Percentiles rank a stretch among this genome's conserved stretches.
phyloP scores from a whole-genome alignment of 768 basidiomycete species.

The Kwoniella dendrophila region DNA sequence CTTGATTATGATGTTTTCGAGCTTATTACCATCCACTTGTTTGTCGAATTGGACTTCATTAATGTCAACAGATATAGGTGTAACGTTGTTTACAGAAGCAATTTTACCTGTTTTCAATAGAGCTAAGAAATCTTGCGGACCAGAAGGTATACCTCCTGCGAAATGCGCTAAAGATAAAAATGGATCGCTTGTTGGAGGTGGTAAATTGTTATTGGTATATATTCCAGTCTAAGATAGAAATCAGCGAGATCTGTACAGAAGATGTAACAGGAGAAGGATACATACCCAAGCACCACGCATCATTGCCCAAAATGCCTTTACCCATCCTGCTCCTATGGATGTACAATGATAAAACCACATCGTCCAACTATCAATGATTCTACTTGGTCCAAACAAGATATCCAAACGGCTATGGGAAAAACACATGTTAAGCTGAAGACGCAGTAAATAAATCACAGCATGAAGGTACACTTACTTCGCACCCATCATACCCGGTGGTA shows the following conservation, averaged over 20 bases:
- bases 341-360: slow-evolving; percentile 26
- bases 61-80: neutral
- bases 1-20: neutral
- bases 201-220: slow-evolving; percentile 1
- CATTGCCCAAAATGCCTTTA: slow-evolving; percentile 14
- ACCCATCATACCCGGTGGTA: slow-evolving; percentile 21
- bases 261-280: neutral
- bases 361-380: slow-evolving; percentile 15
- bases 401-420: slow-evolving; percentile 16
- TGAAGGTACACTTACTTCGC: slow-evolving; percentile 12
- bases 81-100: neutral
- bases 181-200: slow-evolving; percentile 11
- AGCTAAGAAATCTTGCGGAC: neutral
- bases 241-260: neutral
- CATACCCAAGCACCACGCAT: slow-evolving; percentile 17
- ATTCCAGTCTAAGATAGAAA: neutral
- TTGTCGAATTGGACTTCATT: slow-evolving; percentile 1
- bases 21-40: neutral
- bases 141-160: slow-evolving; percentile 11
- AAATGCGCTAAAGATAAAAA: slow-evolving; percentile 15
- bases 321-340: neutral
- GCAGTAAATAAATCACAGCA: neutral
- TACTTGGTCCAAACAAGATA: slow-evolving; percentile 16
- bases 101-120: slow-evolving; percentile 7
- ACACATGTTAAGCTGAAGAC: neutral